A percentile compares a stretch with the other conserved stretches of the same genome.
Evolutionary conservation across 257 asterid species (phyloP).

Genomic region (Linaria vulgaris): DNA sequence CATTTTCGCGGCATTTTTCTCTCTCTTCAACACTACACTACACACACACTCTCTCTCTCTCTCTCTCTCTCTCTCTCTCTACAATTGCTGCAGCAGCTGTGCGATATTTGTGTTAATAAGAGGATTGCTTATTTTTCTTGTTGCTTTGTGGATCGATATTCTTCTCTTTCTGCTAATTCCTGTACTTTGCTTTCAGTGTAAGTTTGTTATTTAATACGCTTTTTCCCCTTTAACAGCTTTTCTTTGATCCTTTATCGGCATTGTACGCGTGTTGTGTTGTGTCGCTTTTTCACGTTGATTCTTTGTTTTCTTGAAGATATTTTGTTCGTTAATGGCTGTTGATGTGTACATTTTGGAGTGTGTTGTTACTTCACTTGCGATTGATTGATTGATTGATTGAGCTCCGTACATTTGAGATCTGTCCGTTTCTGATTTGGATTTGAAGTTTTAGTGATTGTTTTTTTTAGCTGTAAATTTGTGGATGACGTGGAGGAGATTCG

Average conservation of each 20-base stretch:
- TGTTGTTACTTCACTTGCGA: conserved; percentile 12
- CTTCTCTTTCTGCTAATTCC: conserved; percentile 53
- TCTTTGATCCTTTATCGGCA: neutral
- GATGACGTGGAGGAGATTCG: too few relatives aligned
- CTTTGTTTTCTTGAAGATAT: conserved; percentile 10
- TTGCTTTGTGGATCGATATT: too few relatives aligned
- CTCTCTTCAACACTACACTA: conserved; percentile 39
- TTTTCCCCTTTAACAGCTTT: conserved; percentile 11
- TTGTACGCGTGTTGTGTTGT: neutral
- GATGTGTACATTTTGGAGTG: conserved; percentile 8
- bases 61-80: conserved; percentile 1
- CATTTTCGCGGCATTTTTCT: conserved; percentile 56
- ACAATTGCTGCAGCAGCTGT: too few relatives aligned
- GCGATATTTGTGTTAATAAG: too few relatives aligned
- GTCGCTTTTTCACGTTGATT: conserved; percentile 16
- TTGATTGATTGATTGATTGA: too few relatives aligned
- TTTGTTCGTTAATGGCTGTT: neutral
- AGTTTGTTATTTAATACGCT: conserved; percentile 32
- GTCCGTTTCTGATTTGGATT: conserved; percentile 22
- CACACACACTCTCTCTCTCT: conserved; percentile 4
- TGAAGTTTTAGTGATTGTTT: neutral
- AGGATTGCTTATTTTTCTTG: too few relatives aligned
- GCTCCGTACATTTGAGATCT: conserved; percentile 39
- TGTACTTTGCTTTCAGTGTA: conserved; percentile 65
- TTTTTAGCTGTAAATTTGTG: too few relatives aligned